phyloP scores from a whole-genome alignment of 78 protist genomes.

The Creolimax fragrantissima region DNA sequence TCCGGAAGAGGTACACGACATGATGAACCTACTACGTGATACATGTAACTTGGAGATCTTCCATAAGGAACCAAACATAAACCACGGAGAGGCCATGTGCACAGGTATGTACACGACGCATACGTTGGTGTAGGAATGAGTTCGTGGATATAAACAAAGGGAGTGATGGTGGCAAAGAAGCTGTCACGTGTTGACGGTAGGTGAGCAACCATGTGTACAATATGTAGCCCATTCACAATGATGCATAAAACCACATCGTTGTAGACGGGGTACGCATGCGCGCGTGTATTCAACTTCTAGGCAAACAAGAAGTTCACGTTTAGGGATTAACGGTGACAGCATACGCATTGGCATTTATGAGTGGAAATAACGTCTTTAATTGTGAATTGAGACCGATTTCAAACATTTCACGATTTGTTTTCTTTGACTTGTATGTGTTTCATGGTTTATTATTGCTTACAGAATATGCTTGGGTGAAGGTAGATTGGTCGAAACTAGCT shows the following conservation, averaged over 20 bases:
- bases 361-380: too few relatives aligned
- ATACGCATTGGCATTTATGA: too few relatives aligned
- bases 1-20: neutral
- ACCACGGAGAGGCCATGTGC: neutral
- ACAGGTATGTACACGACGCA: neutral
- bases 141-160: neutral
- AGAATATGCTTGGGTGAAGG: neutral
- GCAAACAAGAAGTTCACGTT: too few relatives aligned
- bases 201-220: too few relatives aligned
- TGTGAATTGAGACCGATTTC: too few relatives aligned
- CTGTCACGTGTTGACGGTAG: too few relatives aligned
- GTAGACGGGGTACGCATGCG: too few relatives aligned
- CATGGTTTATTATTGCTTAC: neutral
- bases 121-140: neutral
- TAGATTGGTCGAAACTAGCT: neutral
- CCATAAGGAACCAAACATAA: slow-evolving; percentile 4
- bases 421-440: neutral
- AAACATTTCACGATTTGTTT: neutral
- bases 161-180: too few relatives aligned
- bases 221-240: too few relatives aligned
- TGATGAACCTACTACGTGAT: neutral
- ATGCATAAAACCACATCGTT: too few relatives aligned
- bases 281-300: too few relatives aligned
- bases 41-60: neutral
- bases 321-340: too few relatives aligned